A percentile compares a stretch with the other conserved stretches of the same genome.
These are phyloP conservation scores for Auriscalpium vulgare DNA, from an alignment of 768 basidiomycete species.

Conservation along the genomic window DNA sequence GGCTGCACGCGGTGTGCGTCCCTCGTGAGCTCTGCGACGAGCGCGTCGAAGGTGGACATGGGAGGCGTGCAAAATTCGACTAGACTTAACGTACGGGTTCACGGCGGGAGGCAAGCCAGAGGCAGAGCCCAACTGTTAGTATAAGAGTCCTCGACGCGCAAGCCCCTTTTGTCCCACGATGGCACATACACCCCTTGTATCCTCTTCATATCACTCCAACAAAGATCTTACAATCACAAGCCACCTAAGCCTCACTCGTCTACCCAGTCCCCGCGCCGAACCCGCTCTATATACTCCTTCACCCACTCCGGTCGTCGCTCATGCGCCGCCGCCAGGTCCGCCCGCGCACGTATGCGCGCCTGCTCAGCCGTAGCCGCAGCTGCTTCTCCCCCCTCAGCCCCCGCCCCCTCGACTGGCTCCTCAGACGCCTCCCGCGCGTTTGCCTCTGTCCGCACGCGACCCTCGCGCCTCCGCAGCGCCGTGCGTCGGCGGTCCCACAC, in stretches of 20 bases:
- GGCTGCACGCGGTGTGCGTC: slow-evolving; percentile 84
- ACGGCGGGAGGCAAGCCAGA: neutral
- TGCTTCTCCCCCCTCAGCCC: neutral
- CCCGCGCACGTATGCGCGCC: neutral
- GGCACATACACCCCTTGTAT: too few relatives aligned
- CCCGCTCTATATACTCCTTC: slow-evolving; percentile 3
- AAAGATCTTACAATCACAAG: neutral
- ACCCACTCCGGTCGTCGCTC: slow-evolving; percentile 3
- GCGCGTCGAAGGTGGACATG: slow-evolving; percentile 74
- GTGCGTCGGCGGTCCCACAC: slow-evolving; percentile 16
- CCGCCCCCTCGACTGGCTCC: neutral
- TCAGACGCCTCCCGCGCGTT: neutral
- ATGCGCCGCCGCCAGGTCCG: neutral
- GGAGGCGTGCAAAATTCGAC: neutral
- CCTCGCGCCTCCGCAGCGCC: slow-evolving; percentile 11
- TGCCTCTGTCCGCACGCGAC: slow-evolving; percentile 10
- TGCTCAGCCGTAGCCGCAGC: neutral
- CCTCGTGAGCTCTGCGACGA: slow-evolving; percentile 79
- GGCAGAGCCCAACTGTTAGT: neutral
- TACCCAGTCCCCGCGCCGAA: slow-evolving; percentile 2
- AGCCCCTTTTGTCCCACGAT: neutral
- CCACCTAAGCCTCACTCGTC: neutral
- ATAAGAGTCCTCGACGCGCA: neutral
- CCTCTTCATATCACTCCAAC: neutral
- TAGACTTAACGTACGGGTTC: neutral